Base-by-base conservation (phyloP, 768 basidiomycete genomes). In the Boletus barrowsii region DNA sequence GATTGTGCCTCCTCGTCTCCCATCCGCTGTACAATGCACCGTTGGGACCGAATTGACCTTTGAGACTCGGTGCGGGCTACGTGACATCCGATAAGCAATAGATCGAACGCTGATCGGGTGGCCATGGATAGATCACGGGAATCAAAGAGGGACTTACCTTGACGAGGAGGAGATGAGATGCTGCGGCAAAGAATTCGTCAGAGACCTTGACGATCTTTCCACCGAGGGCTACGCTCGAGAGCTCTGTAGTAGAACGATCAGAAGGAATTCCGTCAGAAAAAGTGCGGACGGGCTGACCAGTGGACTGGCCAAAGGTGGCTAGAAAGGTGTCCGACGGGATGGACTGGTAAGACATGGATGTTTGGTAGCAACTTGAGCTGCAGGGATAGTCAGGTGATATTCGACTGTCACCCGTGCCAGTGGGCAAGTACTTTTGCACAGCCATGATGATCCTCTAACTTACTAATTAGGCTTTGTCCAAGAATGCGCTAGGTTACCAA, bases 41-140 rank as follows among this genome's bases (percentile, higher is more conserved):
- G 40, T 94, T 96, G 3, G 93, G 90, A 8, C 96, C 96, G 62
- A 94, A 99, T 61, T 94, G 92, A n/a, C 97, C 97, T 71, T 95
- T 94, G 67, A 97, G 72, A 60, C 87, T 92, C 5, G 79, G 82
- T 22, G 95, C 84, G 8, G 95, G 89, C 94, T 97, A 59, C 14
- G 51, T 35, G 42, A 32, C 5, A 29, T 29, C 29, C 29, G 29
- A 29, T 29, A 29, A 29, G 29, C 30, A 36, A 17, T 17, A 6
- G 6, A 37, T 49, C 42, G 11, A 22, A 18, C 26, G 24, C 10
- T 7, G 17, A 7, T 35, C 33, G 14, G 42, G 2, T 29, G 29
- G 8, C 8, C 26, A 26, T 26, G 26, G 26, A 26, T 9, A 26
- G 29, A 9, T 29, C 29, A 29, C 29, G 8, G 29, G 29, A 2